phyloP scores from a whole-genome alignment of 495 filamentous ascomycete genomes.

The Bathelium albidoporum region DNA sequence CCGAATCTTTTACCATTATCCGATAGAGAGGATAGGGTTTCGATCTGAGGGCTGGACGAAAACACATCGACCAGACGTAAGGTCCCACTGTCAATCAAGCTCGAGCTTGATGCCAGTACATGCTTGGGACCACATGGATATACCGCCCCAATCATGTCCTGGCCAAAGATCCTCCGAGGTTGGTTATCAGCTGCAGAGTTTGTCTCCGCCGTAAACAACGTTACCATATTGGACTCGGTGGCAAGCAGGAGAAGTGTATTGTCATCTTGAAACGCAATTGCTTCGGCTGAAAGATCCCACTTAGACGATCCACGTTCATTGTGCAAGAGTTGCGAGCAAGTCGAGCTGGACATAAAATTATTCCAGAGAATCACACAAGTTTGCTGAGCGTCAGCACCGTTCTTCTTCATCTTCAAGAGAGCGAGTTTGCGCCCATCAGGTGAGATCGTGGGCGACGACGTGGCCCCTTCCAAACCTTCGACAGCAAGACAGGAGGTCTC shows the following conservation, averaged over 20 bases:
- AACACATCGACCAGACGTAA: slow-evolving; percentile 2
- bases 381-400: slow-evolving; percentile 85
- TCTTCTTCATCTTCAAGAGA: slow-evolving; percentile 53
- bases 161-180: background rate
- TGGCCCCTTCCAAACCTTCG: slow-evolving; percentile 53
- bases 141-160: background rate
- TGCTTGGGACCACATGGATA: background rate
- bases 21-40: background rate
- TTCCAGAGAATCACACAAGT: slow-evolving; percentile 56
- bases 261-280: slow-evolving; percentile 1
- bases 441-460: slow-evolving; percentile 64
- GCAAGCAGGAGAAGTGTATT: slow-evolving; percentile 1
- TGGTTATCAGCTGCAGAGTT: background rate
- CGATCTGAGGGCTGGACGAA: background rate
- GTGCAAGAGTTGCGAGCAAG: background rate
- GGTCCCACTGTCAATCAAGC: background rate
- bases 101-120: background rate
- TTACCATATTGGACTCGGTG: background rate
- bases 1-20: background rate
- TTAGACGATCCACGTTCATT: background rate
- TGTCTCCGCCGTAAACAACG: background rate
- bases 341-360: slow-evolving; percentile 7
- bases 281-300: background rate
- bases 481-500: background rate
- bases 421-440: slow-evolving; percentile 61